Percentiles rank a stretch among this genome's conserved stretches.
Conservation (phyloP, 1,139 yeast species). For the Candida pseudocylindracea region DNA sequence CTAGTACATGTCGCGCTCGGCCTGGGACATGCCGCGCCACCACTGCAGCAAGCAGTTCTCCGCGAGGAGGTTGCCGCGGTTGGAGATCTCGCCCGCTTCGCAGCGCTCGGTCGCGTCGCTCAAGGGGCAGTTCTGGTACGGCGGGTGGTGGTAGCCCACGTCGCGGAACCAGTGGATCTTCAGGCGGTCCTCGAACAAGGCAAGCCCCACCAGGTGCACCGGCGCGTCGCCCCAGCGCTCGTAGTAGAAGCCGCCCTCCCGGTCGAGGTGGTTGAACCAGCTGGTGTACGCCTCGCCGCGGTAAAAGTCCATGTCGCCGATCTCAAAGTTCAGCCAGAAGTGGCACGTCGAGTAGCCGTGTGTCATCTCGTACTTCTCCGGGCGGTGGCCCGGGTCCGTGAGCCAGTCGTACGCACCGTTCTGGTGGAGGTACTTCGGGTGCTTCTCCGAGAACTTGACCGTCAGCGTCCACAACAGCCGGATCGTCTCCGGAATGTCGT, state of each 20-base stretch:
- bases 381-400: constrained; percentile 41
- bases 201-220: constrained; percentile 57
- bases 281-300: constrained; percentile 39
- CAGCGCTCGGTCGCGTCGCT: constrained; percentile 12
- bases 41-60: constrained; percentile 63
- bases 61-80: constrained; percentile 18
- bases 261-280: constrained; percentile 45
- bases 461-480: constrained; percentile 51
- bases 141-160: constrained; percentile 57
- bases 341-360: constrained; percentile 71
- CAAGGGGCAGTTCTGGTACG: constrained; percentile 56
- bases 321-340: constrained; percentile 76
- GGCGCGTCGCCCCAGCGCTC: constrained; percentile 94
- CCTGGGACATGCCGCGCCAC: constrained; percentile 6
- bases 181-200: constrained; percentile 45
- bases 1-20: too few species aligned
- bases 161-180: constrained; percentile 78
- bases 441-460: constrained; percentile 25
- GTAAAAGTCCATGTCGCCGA: constrained; percentile 64
- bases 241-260: constrained; percentile 59
- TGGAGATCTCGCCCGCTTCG: constrained; percentile 16
- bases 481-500: constrained; percentile 46
- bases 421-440: constrained; percentile 33
- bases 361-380: constrained; percentile 25
- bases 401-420: constrained; percentile 51